Evolutionary conservation across 1,284 basidiomycete species (phyloP).

Genomic region (Ganoderma sinense): DNA sequence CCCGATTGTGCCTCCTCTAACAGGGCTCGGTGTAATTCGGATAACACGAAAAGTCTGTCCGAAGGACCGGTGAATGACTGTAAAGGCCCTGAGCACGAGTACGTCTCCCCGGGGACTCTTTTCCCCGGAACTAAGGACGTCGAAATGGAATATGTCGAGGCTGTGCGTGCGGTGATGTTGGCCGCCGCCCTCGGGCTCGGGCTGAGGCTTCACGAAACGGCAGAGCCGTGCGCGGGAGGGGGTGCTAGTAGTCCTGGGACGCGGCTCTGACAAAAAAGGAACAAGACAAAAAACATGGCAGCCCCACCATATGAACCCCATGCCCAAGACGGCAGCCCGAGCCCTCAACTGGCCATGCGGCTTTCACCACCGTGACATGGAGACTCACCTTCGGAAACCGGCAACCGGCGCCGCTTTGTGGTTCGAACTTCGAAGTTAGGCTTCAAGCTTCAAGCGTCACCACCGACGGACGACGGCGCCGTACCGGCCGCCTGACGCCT

Average conservation of each 20-base stretch:
- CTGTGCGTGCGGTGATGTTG: conserved; percentile 6
- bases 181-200: background rate
- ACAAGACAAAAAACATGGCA: background rate
- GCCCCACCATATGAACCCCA: background rate
- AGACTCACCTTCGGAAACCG: background rate
- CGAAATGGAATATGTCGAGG: background rate
- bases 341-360: too few relatives aligned
- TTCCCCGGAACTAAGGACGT: background rate
- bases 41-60: too few relatives aligned
- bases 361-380: background rate
- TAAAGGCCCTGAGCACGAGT: background rate
- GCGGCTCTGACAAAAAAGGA: background rate
- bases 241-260: too few relatives aligned
- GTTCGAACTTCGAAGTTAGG: background rate
- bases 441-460: background rate
- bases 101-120: background rate
- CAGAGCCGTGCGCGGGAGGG: background rate
- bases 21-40: too few relatives aligned
- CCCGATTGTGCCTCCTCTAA: too few relatives aligned
- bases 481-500: too few relatives aligned
- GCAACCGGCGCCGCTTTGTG: background rate
- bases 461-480: too few relatives aligned
- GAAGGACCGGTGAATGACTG: too few relatives aligned
- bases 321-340: too few relatives aligned
- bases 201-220: background rate